Base-by-base conservation (phyloP, 1,284 basidiomycete species). In the Ustilago cynodontis region DNA sequence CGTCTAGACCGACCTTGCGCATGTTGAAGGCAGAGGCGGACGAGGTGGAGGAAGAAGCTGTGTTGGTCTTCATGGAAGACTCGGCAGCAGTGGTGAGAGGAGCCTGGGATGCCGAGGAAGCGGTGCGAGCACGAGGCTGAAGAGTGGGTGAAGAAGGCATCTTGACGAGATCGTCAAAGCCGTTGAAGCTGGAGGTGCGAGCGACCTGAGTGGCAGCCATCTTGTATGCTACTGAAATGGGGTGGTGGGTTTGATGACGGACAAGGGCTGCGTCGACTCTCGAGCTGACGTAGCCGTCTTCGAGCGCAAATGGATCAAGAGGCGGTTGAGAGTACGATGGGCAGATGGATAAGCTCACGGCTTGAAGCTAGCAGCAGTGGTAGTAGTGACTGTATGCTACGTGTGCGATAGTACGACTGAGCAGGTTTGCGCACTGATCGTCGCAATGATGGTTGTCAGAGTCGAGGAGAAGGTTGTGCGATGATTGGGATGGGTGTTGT, bases 121-220 rank as follows among this genome's bases (percentile, higher is more conserved):
- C 31, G 51, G 60, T 39, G 26, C 72, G 72, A 53, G 67, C 43
- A 39, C 74, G 65, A 31, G 74, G 65, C 39, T 62, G 53, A 33
- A 74, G 58, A 6, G 51, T 56, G 33, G 76, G 71, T 7, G 75
- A 77, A 18, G 56, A 65, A 10, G 75, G 71, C 75, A 77, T 65
- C 71, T 77, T 77, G 75, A 71, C 63, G n/a, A 73, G 41, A 41
- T 77, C 75, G 60, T 77, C 75, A 59, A 77, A 77, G 64, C 58
- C 65, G 26, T 31, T 56, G 66, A 77, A 71, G 69, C 74, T 72
- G 24, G 62, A 52, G 66, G 69, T 77, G 47, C 74, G 69, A 53
- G 74, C 75, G 52, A 77, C 71, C 56, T 73, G 70, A 41, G 75
- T 77, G 33, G 75, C 75, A 10, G 75, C 75, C 75, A 77, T 77